Evolutionary conservation across 805 yeast genomes (phyloP), one percentile per base, ranked within the genome.

Genomic region (Naumovozyma castellii): DNA sequence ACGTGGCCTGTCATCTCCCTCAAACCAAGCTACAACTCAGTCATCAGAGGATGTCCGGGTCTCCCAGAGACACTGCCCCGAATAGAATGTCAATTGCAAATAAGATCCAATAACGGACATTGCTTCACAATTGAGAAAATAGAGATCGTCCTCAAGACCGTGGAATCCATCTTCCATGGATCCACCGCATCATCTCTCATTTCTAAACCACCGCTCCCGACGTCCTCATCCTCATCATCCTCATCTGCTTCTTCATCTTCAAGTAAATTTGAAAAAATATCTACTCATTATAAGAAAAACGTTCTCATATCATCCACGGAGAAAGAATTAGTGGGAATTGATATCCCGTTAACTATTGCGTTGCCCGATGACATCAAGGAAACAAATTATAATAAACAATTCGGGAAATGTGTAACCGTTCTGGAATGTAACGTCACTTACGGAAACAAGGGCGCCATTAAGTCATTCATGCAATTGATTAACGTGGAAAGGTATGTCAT

Each of bases 31-130:
- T 72, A 71, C 35, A 63, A 66, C 20, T 66, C 75, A n/a, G 61
- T 75, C 0, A 75, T 79, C 2, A 61, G 69, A 37, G 86, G 86
- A 2, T 76, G 82, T 57, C 84, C 85, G 0, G 86, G 86, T 0
- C 75, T 79, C 1, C 75, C 80, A 1, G 69, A 76, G 38, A 76
- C 75, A 2, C 57, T 68, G 36, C 84, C 85, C 2, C 67, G 83
- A 20, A 62, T 78, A 3, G 76, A 76, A 39, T 76, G 82, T 6
- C 71, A 68, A 18, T 51, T 79, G 13, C 75, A 76, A 45, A 54
- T 78, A 14, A 62, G 84, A 39, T 71, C 80, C 1, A 64, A 64
- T 10, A 65, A 66, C 37, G 77, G 75, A 2, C 50, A 50, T 5
- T 72, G 75, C 12, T 71, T 73, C 46, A 56, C 56, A 2, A 53